phyloP scores from a whole-genome alignment of 108 stramenopile species.

The Stephanodiscus triporus region DNA sequence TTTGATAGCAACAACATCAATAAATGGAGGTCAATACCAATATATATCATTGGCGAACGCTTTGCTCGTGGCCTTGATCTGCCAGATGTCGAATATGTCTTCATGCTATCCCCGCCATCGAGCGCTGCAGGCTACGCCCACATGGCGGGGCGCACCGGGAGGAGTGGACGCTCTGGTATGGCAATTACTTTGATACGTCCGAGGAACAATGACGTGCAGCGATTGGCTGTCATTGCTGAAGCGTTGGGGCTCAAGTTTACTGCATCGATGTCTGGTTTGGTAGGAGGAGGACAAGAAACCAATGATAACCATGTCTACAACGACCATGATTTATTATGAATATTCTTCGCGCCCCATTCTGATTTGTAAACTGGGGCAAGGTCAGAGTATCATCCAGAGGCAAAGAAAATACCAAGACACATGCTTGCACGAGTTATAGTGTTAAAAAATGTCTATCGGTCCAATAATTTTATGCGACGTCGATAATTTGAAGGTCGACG shows the following conservation, averaged over 20 bases:
- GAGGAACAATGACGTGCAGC: slow-evolving; percentile 45
- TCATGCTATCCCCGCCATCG: slow-evolving; percentile 60
- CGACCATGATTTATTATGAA: no score
- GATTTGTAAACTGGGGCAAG: no score
- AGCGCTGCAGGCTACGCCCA: slow-evolving; percentile 75
- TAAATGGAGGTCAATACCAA: slow-evolving; percentile 47
- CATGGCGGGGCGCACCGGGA: slow-evolving; percentile 76
- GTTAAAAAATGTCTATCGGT: no score
- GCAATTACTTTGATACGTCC: slow-evolving; percentile 56
- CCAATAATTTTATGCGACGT: no score
- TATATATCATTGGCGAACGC: slow-evolving; percentile 68
- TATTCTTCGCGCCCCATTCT: no score
- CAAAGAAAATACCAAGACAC: not conserved
- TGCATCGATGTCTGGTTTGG: slow-evolving; percentile 8
- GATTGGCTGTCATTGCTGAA: slow-evolving; percentile 56
- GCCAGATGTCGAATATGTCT: slow-evolving; percentile 60
- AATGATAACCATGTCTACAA: not conserved
- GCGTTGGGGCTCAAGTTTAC: slow-evolving; percentile 56
- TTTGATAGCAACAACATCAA: not conserved
- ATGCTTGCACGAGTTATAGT: no score
- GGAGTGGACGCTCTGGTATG: slow-evolving; percentile 51
- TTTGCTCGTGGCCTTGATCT: slow-evolving; percentile 78
- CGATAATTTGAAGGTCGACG: no score
- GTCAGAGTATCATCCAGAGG: no score
- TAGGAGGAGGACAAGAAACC: not conserved